Evolutionary conservation across 2,329 filamentous ascomycete genomes (phyloP), one percentile per base, ranked within the genome.

Genomic region (Pseudopithomyces chartarum): DNA sequence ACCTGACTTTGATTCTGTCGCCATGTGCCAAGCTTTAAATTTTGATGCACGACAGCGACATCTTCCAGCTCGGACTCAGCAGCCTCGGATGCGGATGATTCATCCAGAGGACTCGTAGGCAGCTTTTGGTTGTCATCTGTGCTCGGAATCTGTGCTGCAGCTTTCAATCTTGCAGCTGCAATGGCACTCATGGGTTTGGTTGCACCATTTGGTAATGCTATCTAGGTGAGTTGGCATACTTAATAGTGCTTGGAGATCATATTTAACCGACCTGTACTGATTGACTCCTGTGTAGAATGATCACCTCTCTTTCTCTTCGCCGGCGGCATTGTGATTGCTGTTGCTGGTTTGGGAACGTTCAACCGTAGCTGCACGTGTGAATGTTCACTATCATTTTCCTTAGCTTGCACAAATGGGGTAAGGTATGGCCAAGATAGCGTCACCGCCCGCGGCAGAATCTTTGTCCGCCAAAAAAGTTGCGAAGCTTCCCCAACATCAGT

Each of bases 11-110:
- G 40, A 4, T 65, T 55, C 40, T 65, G 64, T 26, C 65, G 65
- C 72, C 72, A 75, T 32, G 61, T 73, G 61, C 71, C 72, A 26
- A 75, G 65, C 49, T 70, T 68, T 20, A 68, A 15, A 40, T 67
- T 71, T 7, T 59, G 62, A 38, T 48, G 33, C 38, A 53, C 54
- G n/a, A 52, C 52, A 45, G 32, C 17, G 4, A 54, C 39, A 22
- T 63, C 63, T 32, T 64, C 65, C 11, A 51, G 43, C 34, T 67
- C 64, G 7, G 59, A 61, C 19, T 66, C 62, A 55, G 65, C 61
- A 15, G 57, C 53, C 17, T 68, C 69, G 17, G 62, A 57, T 39
- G 50, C 57, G 6, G 55, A 50, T 6, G 46, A 55, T 20, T 62
- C 59, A 13, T 54, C 39, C n/a, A 62, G 45, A 47, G 65, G 60